phyloP scores from a whole-genome alignment of 1,284 basidiomycete genomes.

The Apiotrichum porosum region DNA sequence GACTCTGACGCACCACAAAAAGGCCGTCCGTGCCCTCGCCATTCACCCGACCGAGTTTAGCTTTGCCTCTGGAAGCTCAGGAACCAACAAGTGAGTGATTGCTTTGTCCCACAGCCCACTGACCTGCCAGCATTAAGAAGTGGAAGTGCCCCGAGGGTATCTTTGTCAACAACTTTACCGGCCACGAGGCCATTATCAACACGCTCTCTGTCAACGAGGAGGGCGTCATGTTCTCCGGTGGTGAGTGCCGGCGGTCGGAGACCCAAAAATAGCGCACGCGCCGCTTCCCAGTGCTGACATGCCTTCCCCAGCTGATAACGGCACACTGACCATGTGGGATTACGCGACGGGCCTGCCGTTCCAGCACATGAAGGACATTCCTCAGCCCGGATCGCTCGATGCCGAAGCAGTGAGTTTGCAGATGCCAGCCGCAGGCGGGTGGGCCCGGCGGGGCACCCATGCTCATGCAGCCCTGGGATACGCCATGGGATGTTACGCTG shows the following conservation, averaged over 20 bases:
- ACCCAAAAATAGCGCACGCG: too few relatives aligned
- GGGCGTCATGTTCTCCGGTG: constrained; percentile 94
- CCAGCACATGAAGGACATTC: constrained; percentile 88
- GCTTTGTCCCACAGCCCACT: too few relatives aligned
- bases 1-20: constrained; percentile 97
- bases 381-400: constrained; percentile 93
- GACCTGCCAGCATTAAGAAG: constrained; percentile 70
- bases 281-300: too few relatives aligned
- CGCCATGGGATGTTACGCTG: too few relatives aligned
- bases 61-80: constrained; percentile 89
- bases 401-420: constrained; percentile 81
- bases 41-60: constrained; percentile 94
- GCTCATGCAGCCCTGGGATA: too few relatives aligned
- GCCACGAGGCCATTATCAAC: constrained; percentile 97
- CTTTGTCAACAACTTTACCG: constrained; percentile 92
- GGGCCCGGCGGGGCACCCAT: too few relatives aligned
- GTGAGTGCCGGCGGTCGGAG: constrained; percentile 51
- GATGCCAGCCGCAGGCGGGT: too few relatives aligned
- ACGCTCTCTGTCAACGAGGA: constrained; percentile 89
- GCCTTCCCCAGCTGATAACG: constrained; percentile 81
- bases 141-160: constrained; percentile 97
- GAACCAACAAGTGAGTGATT: constrained; percentile 70
- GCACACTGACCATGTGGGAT: constrained; percentile 85
- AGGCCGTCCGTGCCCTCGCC: constrained; percentile 87
- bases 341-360: constrained; percentile 91